Percentiles rank a stretch among this genome's conserved stretches.
These are phyloP conservation scores for Inga oerstediana DNA, from an alignment of 306 rosid genomes.

Conservation along the genomic window DNA sequence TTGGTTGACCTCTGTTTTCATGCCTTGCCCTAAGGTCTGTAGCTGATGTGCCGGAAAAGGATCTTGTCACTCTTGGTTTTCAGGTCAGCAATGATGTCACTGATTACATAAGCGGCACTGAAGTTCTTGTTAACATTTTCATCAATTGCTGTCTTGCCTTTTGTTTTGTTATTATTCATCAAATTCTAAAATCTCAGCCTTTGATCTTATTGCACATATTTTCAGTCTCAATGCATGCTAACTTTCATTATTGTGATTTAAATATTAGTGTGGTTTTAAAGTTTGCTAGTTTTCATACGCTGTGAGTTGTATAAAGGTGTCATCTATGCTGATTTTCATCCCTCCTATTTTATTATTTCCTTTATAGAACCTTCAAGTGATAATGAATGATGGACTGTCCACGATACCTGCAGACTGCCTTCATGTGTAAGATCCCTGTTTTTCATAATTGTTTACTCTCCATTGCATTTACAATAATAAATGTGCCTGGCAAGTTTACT, in stretches of 20 bases:
- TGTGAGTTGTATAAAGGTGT: conserved; percentile 20
- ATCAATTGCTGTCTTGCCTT: not conserved
- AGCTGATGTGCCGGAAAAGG: conserved; percentile 92
- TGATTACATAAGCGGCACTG: not conserved
- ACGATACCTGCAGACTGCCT: conserved; percentile 82
- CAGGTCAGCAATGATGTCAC: conserved; percentile 65
- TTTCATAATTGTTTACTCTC: not conserved
- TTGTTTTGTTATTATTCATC: not conserved
- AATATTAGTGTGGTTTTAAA: conserved; percentile 11
- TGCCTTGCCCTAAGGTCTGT: conserved; percentile 70
- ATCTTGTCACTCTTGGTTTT: conserved; percentile 88
- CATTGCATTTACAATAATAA: not conserved
- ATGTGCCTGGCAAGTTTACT: not conserved
- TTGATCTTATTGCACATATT: not conserved
- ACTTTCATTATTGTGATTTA: conserved; percentile 21
- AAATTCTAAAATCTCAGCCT: not conserved
- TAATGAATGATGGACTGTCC: conserved; percentile 95
- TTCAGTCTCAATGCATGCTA: conserved; percentile 16
- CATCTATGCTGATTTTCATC: conserved; percentile 26
- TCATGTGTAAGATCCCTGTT: conserved; percentile 70
- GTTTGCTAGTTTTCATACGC: not conserved
- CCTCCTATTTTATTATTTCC: conserved; percentile 12
- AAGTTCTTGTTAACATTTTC: not conserved
- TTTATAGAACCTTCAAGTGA: conserved; percentile 73
- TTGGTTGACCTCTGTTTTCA: conserved; percentile 35